Base-by-base conservation (phyloP, 2,329 filamentous ascomycete species). In the Phaeosphaeria sp. region DNA sequence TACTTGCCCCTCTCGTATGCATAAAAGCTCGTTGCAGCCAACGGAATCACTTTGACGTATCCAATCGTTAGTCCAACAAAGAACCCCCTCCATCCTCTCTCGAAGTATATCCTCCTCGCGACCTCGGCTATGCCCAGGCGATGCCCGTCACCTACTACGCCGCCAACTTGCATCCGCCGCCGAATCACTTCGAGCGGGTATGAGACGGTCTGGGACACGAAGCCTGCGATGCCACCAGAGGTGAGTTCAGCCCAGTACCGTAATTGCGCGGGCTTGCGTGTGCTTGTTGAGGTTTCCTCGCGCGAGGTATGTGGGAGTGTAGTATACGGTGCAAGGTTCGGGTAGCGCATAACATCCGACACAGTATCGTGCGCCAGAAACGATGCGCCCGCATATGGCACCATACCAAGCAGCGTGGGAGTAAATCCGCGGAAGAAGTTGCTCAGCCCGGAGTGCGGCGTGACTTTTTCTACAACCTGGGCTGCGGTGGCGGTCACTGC, bases 371-470 rank as follows among this genome's bases (percentile, higher is more conserved):
- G 95, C 0, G 92, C 96, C 42, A 99, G 85, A 79, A 99, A 99
- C 1, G 93, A 97, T 72, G 96, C 89, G 68, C 95, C 95, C 1
- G 95, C 95, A 72, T 99, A 99, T 0, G 95, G 95, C 0, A 99
- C 82, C 94, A 99, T 99, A 67, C 95, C 95, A 59, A 96, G 83
- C 5, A 99, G 78, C 0, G 95, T 98, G 0, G 94, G 91, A 0
- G 88, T 87, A 77, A 99, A 99, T 50, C 95, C 95, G 49, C 95
- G 88, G 79, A 97, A 99, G 77, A 99, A 99, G 77, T 99, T 99
- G 55, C 87, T 79, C 0, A 98, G 75, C 3, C 94, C 94, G 11
- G 84, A 84, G 23, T 82, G 83, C 0, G 91, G 89, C 0, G 85
- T 82, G 0, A 84, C 80, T 10, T 81, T 79, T 21, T 84, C 81